phyloP scores from a whole-genome alignment of 768 basidiomycete genomes.

The Suillus lakei region DNA sequence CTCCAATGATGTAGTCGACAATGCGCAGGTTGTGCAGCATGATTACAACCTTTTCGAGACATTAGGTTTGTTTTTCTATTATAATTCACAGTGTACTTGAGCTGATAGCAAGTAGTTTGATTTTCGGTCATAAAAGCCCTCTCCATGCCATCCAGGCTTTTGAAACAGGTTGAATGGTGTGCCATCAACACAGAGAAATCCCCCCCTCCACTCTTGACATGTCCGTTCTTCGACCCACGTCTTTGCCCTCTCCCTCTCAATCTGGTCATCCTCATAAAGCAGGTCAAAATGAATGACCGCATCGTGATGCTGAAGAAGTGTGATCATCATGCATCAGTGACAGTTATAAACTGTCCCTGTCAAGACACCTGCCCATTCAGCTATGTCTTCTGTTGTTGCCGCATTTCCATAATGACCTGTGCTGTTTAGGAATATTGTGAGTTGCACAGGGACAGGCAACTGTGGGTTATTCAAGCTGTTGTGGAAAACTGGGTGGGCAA shows the following conservation, averaged over 20 bases:
- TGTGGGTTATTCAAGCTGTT: constrained; percentile 27
- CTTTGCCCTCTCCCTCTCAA: constrained; percentile 6
- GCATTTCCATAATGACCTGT: constrained; percentile 20
- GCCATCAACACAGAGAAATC: constrained; percentile 19
- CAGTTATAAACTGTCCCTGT: constrained; percentile 25
- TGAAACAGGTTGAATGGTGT: constrained; percentile 22
- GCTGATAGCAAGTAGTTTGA: constrained; percentile 17
- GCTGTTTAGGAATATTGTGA: constrained; percentile 36
- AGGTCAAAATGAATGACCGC: constrained; percentile 10
- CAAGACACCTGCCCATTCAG: constrained; percentile 22
- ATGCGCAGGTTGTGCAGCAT: constrained; percentile 18
- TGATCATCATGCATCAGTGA: constrained; percentile 19
- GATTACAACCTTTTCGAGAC: constrained; percentile 9
- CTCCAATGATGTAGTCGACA: constrained; percentile 19
- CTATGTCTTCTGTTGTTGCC: constrained; percentile 22
- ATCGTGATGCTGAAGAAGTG: constrained; percentile 19
- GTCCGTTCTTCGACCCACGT: background rate
- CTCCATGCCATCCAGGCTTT: constrained; percentile 23
- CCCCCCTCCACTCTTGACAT: constrained; percentile 7
- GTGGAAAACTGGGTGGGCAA: constrained; percentile 31
- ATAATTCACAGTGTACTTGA: constrained; percentile 11
- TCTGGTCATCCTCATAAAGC: background rate
- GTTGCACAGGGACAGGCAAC: constrained; percentile 30
- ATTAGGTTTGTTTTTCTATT: background rate
- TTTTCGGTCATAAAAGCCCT: constrained; percentile 19